Percentiles rank a stretch among this genome's conserved stretches.
phyloP scores from a whole-genome alignment of 345 rosid species.

The Brassica cretica region DNA sequence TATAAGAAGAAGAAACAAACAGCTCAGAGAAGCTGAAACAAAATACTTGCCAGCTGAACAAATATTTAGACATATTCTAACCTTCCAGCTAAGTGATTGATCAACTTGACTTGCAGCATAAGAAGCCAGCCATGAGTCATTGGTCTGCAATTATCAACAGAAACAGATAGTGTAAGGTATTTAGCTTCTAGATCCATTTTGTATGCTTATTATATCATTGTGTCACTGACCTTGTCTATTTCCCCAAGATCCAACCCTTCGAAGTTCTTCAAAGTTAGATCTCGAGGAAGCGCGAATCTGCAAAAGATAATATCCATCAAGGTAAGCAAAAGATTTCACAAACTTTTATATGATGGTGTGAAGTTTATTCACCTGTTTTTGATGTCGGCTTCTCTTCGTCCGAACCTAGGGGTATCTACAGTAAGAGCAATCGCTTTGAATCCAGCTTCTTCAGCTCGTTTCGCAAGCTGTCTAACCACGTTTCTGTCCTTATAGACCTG shows the following conservation, averaged over 20 bases:
- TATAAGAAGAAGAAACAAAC: neutral
- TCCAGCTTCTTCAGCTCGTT: slow-evolving; percentile 91
- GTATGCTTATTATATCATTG: neutral
- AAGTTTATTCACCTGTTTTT: no score
- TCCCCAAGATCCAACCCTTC: neutral
- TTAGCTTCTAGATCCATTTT: neutral
- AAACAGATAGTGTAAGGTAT: no score
- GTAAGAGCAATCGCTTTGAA: no score
- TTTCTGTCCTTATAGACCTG: slow-evolving; percentile 85
- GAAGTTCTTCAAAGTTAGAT: neutral
- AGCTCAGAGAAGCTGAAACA: no score
- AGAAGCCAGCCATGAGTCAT: neutral
- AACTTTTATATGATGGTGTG: no score
- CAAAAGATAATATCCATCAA: neutral
- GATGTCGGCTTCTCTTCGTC: no score
- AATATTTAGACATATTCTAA: neutral
- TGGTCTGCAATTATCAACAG: no score
- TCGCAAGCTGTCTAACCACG: slow-evolving; percentile 77
- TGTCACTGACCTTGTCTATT: neutral
- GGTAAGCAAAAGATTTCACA: no score
- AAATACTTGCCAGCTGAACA: no score
- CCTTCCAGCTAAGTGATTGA: neutral
- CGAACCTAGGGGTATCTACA: no score
- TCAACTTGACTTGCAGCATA: neutral
- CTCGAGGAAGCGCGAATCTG: neutral